These are phyloP conservation scores for Dipsacomyces acuminosporus DNA, from an alignment of 371 early-diverging fungal species.

Conservation along the genomic window DNA sequence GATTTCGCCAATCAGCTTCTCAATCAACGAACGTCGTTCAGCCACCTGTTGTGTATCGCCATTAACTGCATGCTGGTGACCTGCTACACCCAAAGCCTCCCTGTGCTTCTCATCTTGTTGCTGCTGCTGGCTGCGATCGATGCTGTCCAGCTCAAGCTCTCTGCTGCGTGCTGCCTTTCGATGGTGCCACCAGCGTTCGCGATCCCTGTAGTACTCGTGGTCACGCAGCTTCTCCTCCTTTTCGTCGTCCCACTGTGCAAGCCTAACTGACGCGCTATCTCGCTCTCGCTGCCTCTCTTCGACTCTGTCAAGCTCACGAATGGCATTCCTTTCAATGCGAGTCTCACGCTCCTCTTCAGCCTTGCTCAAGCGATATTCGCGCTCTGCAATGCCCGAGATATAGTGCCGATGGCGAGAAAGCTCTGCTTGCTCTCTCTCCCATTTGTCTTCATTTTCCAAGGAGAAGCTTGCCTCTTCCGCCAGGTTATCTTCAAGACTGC, in stretches of 20 bases:
- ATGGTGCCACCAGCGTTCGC: constrained; percentile 46
- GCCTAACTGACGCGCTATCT: constrained; percentile 15
- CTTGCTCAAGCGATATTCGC: constrained; percentile 14
- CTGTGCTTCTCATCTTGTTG: not conserved
- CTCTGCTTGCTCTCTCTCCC: constrained; percentile 22
- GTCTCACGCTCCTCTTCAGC: constrained; percentile 30
- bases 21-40: constrained; percentile 4
- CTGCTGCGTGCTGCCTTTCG: constrained; percentile 32
- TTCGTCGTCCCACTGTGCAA: constrained; percentile 39
- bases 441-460: constrained; percentile 20
- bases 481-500: not conserved
- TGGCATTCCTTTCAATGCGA: constrained; percentile 16
- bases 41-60: not conserved
- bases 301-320: constrained; percentile 38
- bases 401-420: constrained; percentile 10
- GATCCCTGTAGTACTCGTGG: constrained; percentile 42
- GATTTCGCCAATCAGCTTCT: constrained; percentile 17
- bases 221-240: constrained; percentile 13
- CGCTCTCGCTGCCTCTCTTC: constrained; percentile 22
- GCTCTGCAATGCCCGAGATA: constrained; percentile 21
- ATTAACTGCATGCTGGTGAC: no score
- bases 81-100: no score
- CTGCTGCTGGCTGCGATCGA: constrained; percentile 13
- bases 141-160: constrained; percentile 35
- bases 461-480: constrained; percentile 10